A percentile compares a stretch with the other conserved stretches of the same genome.
Conservation (phyloP, 306 rosid genomes). For the Psophocarpus tetragonolobus region DNA sequence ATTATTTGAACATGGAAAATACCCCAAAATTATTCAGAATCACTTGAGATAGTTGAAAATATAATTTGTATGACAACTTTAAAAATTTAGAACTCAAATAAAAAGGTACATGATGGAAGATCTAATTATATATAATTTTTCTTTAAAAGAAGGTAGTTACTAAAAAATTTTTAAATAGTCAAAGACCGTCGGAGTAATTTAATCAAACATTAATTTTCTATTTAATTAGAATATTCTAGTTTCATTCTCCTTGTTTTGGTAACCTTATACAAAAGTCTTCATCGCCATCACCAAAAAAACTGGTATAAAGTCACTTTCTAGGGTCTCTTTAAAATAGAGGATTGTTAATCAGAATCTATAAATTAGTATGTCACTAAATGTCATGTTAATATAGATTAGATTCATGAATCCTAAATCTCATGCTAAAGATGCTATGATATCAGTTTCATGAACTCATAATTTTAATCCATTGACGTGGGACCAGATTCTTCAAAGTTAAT, state of each 20-base stretch:
- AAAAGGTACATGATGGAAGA: too few species aligned
- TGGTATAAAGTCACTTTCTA: constrained; percentile 32
- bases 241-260: constrained; percentile 1
- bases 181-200: too few species aligned
- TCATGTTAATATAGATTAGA: neutral
- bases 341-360: constrained; percentile 1
- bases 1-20: too few species aligned
- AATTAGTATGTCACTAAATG: neutral
- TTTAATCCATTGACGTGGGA: neutral
- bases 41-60: too few species aligned
- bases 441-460: neutral
- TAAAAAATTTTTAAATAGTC: too few species aligned
- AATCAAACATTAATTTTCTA: neutral
- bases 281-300: constrained; percentile 16
- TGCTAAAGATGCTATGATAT: neutral
- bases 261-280: neutral
- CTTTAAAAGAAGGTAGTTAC: too few species aligned
- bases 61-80: too few species aligned
- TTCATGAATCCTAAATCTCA: neutral
- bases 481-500: constrained; percentile 3
- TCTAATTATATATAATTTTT: too few species aligned
- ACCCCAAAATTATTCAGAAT: too few species aligned
- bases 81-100: too few species aligned
- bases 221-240: constrained; percentile 2
- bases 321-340: constrained; percentile 22